Conservation (phyloP, 2,329 filamentous ascomycete species). For the Bipolaris oryzae region DNA sequence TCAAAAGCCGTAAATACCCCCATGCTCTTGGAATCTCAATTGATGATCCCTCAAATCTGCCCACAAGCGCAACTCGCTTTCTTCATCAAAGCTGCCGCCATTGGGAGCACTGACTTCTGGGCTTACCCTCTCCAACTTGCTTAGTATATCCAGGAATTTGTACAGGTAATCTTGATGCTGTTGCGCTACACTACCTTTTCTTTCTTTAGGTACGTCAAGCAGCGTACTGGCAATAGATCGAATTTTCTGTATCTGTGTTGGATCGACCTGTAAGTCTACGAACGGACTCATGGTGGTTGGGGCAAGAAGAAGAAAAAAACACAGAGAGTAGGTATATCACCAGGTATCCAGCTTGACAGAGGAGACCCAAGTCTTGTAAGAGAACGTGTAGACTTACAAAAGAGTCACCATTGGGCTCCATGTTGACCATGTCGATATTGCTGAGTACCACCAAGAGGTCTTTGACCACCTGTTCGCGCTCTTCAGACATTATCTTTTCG, state of each 20-base stretch:
- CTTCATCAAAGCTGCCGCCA: constrained; percentile 62
- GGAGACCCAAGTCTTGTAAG: constrained; percentile 22
- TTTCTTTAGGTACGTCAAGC: constrained; percentile 64
- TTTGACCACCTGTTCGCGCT: constrained; percentile 81
- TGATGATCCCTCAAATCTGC: constrained; percentile 80
- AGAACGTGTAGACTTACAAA: constrained; percentile 58
- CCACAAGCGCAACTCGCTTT: constrained; percentile 78
- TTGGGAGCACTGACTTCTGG: constrained; percentile 44
- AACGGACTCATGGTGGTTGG: constrained; percentile 16
- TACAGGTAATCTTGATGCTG: constrained; percentile 74
- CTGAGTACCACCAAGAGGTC: constrained; percentile 76
- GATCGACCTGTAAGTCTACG: constrained; percentile 35
- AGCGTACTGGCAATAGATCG: constrained; percentile 82
- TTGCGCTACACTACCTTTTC: constrained; percentile 59
- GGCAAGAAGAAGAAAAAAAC: constrained; percentile 16
- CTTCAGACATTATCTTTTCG: constrained; percentile 70
- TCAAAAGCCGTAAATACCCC: constrained; percentile 58
- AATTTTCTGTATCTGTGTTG: constrained; percentile 74
- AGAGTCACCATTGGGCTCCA: constrained; percentile 73
- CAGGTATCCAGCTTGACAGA: constrained; percentile 12
- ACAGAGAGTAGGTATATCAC: constrained; percentile 14
- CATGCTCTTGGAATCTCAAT: constrained; percentile 70
- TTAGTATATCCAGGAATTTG: constrained; percentile 75
- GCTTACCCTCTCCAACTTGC: constrained; percentile 72
- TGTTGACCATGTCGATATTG: constrained; percentile 81